Base-by-base conservation (phyloP, 2,329 filamentous ascomycete genomes). In the Apiospora hydei region DNA sequence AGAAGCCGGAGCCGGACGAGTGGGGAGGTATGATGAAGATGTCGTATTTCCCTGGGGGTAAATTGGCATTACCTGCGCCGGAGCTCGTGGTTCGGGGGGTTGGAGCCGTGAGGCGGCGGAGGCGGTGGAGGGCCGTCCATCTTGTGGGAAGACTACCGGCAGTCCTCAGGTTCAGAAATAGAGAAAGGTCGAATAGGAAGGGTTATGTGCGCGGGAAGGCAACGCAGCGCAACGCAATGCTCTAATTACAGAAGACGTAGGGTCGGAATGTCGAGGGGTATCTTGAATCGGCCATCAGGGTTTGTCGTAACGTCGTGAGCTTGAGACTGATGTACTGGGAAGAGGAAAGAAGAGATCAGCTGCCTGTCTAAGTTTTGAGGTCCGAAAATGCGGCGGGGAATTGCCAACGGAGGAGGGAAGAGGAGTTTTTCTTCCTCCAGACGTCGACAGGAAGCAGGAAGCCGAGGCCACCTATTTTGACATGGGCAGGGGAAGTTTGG, bases 1-100 rank as follows among this genome's bases (percentile, higher is more conserved):
- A 86, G 82, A 98, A 98, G 46, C 96, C 96, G 0, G 91, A 90
- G 70, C 96, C 96, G 8, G 95, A 89, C 14, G 95, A 96, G 82
- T 98, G 95, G 67, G 95, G 94, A 10, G 96, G 96, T 78, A 98
- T 95, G 81, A 98, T 93, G 85, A 98, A 98, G 80, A 98, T 97
- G 85, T 98, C 96, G 83, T 98, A 98, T 81, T 96, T 97, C 71
- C 96, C 95, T 1, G 93, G 88, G 3, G 96, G 96, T 67, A 98
- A 86, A 71, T 83, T 82, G 21, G 86, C 34, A 24, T 8, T 6
- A 21, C 41, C 34, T 21, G 38, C 41, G 69, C 53, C 53, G 41
- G 51, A 82, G 49, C 89, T 87, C 69, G 90, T 87, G 26, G 89
- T 89, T 81, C 92, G 92, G 69, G 69, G 94, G 93, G 76, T 91